Evolutionary conservation across 352 stramenopile genomes (phyloP), one percentile per base, ranked within the genome.

Genomic region (Phytophthora macrochlamydospora): DNA sequence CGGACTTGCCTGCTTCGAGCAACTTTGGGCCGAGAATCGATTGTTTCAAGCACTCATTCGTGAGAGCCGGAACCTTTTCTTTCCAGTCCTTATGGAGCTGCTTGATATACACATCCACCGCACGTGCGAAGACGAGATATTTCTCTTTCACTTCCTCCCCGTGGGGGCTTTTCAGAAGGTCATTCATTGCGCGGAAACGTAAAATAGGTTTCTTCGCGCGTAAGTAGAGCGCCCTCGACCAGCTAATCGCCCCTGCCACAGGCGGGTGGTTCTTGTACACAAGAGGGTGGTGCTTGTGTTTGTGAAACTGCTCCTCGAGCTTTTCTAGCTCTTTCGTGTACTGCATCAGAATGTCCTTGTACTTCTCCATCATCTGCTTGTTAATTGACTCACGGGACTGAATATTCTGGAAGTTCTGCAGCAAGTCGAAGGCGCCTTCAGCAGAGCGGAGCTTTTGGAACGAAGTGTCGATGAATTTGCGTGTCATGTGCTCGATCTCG

Each of bases 381-480:
- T 98, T 97, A 65, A 99, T 99, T 11, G 87, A 97, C 52, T 98
- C 93, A 37, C 95, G 91, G 5, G 90, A 95, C 66, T 98, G 89
- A 53, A 99, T 98, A 46, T 98, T 97, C 59, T 98, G 91, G 68
- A 99, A 98, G 61, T 99, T 99, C 59, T 98, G 88, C n/a, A 99
- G 85, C 48, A 99, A 77, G 69, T 99, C 95, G 51, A 98, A 99
- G 3, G 96, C 96, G 12, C 91, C 95, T 72, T 98, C 95, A 0
- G 96, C 92, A 3, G 89, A 98, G 2, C 95, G 85, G 11, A 99
- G 86, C 63, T 98, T 98, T 73, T 98, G 90, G 61, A 99, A 99
- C 0, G 93, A 98, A 2, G 93, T 93, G 58, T 99, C 94, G 32
- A 99, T 99, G 65, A 98, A 98, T 43, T 87, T 90, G 29, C 91